Evolutionary conservation across 495 filamentous ascomycete species (phyloP).

Genomic region (Podospora didyma): DNA sequence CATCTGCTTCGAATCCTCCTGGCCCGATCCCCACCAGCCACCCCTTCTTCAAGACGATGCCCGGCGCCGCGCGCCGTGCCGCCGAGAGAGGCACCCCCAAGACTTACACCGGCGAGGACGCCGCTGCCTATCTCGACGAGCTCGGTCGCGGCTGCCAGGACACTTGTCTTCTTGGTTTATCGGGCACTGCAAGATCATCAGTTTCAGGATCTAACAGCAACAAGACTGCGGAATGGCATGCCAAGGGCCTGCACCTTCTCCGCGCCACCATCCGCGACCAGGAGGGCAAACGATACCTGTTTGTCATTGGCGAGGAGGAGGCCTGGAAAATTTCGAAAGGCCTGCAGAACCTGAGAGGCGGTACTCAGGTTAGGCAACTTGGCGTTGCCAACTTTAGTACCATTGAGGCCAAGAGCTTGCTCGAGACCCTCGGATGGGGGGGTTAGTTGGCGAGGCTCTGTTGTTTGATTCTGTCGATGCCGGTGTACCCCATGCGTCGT

Average conservation of each 20-base stretch:
- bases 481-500: background rate
- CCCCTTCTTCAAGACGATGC: conserved; percentile 35
- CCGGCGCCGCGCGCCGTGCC: conserved; percentile 30
- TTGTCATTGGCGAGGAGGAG: conserved; percentile 76
- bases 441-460: background rate
- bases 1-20: conserved; percentile 29
- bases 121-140: conserved; percentile 54
- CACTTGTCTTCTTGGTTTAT: conserved; percentile 46
- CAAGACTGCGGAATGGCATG: conserved; percentile 49
- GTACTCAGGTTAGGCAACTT: conserved; percentile 63
- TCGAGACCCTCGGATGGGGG: conserved; percentile 59
- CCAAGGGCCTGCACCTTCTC: conserved; percentile 65
- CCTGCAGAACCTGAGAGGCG: conserved; percentile 66
- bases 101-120: conserved; percentile 54
- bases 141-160: conserved; percentile 60
- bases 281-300: conserved; percentile 78
- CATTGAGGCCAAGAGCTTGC: conserved; percentile 55
- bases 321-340: conserved; percentile 91
- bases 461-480: background rate
- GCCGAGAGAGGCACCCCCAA: conserved; percentile 45
- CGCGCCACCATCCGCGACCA: conserved; percentile 79
- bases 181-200: conserved; percentile 21
- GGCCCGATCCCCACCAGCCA: conserved; percentile 35
- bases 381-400: conserved; percentile 59
- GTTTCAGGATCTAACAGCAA: conserved; percentile 26